Base-by-base conservation (phyloP, 805 yeast genomes). In the Spathaspora passalidarum region DNA sequence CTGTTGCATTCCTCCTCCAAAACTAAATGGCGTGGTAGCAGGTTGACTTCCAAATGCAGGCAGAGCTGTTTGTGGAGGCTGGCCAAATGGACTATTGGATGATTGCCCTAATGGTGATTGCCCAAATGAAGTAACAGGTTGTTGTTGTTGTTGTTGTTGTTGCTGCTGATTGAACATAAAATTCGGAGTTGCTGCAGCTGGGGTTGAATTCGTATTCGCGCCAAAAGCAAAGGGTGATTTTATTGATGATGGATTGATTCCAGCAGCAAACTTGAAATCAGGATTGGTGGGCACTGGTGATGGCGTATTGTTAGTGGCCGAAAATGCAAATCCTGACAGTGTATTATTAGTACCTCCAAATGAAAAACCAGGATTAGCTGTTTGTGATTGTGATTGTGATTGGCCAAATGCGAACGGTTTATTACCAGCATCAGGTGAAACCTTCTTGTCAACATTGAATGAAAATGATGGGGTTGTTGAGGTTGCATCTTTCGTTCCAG, bases 191-290 rank as follows among this genome's bases (percentile, higher is more conserved):
- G 32, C 42, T 26, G 5, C 26, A 34, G 14, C 13, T 10, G 44
- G 10, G 10, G 46, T 35, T 11, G 34, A 8, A n/a, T 10, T 10
- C 5, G 10, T 13, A 17, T 46, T 20, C 10, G 49, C 18, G 14
- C 44, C 46, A 38, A 52, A 49, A 37, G 40, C 40, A 26, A 55
- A 52, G 3, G 43, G 22, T 29, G 56, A 53, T 22, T 44, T n/a
- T 46, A 34, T 42, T 43, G 11, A 50, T 10, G 11, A 3, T 2
- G 16, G 45, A 9, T 40, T 20, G 2, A 43, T 38, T 5, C 54
- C 54, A 19, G 49, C 43, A 6, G 54, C 51, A 46, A 50, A 50
- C 38, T 48, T 20, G 25, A 50, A 50, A 18, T 20, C 34, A 2
- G 50, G 40, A 32, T 40, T 42, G 2, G 43, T 17, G 11, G 35